A percentile compares a stretch with the other conserved stretches of the same genome.
Evolutionary conservation across 129 eudicot genomes (phyloP).

Genomic region (Arctium minus): DNA sequence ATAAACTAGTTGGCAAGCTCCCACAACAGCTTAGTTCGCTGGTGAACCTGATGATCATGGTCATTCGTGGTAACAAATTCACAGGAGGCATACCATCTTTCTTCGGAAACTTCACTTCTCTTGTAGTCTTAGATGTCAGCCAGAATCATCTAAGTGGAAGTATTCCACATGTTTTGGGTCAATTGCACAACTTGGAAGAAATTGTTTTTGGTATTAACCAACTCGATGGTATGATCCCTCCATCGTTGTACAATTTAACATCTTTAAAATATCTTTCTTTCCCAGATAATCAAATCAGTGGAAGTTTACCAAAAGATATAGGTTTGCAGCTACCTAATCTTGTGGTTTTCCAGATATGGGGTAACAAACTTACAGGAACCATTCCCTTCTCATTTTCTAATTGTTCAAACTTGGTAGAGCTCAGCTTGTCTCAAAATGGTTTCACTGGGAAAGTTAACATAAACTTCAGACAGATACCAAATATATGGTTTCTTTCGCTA

Average conservation of each 20-base stretch:
- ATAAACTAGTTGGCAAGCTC: background rate
- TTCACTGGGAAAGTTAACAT: slow-evolving; percentile 35
- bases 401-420: slow-evolving; percentile 22
- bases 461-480: slow-evolving; percentile 8
- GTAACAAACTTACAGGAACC: slow-evolving; percentile 30
- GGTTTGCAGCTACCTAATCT: slow-evolving; percentile 24
- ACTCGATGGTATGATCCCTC: slow-evolving; percentile 1
- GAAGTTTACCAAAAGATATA: slow-evolving; percentile 20
- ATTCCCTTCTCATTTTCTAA: slow-evolving; percentile 38
- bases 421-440: background rate
- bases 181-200: background rate
- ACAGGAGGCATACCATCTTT: background rate
- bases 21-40: background rate
- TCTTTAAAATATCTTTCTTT: slow-evolving; percentile 12
- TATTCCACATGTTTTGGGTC: slow-evolving; percentile 4
- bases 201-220: background rate
- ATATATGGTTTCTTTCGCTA: slow-evolving; percentile 1
- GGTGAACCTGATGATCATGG: background rate
- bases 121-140: background rate
- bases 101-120: slow-evolving; percentile 24
- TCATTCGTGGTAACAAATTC: background rate
- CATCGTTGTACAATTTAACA: background rate
- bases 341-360: background rate
- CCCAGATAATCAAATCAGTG: slow-evolving; percentile 27
- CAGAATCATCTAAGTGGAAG: slow-evolving; percentile 2